phyloP scores from a whole-genome alignment of 2,329 filamentous ascomycete genomes.

The Pestalotiopsis sp. region DNA sequence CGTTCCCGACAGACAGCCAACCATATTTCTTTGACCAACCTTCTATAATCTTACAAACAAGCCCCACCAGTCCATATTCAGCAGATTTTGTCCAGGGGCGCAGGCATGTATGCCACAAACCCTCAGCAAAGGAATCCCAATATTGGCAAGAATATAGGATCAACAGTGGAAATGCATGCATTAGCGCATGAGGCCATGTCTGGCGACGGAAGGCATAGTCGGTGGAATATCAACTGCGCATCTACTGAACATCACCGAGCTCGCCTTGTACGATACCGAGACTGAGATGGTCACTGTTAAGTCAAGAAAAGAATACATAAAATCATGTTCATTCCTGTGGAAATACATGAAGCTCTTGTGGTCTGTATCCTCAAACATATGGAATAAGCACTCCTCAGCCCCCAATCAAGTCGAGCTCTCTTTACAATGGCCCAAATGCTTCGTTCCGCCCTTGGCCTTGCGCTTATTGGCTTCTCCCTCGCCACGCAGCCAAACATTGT shows the following conservation, averaged over 20 bases:
- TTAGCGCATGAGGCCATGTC: neutral
- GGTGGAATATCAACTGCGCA: neutral
- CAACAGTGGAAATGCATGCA: neutral
- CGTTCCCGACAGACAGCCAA: neutral
- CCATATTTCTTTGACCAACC: neutral
- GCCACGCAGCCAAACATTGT: constrained; percentile 20
- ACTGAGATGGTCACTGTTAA: neutral
- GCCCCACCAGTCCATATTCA: neutral
- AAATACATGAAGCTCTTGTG: too few relatives aligned
- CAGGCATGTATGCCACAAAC: neutral
- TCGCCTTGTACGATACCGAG: neutral
- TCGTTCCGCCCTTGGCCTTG: neutral
- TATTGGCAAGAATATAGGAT: neutral
- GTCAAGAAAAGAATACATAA: neutral
- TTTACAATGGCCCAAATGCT: neutral
- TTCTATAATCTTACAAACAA: neutral
- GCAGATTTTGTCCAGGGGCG: neutral
- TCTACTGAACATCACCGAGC: neutral
- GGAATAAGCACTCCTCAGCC: neutral
- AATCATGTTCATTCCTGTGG: neutral
- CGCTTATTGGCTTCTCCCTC: neutral
- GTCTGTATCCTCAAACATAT: neutral
- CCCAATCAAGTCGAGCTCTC: too few relatives aligned
- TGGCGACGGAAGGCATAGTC: neutral
- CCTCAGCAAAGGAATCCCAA: neutral